Evolutionary conservation across 768 basidiomycete genomes (phyloP).

Genomic region (Strobilomyces echinocephalus): DNA sequence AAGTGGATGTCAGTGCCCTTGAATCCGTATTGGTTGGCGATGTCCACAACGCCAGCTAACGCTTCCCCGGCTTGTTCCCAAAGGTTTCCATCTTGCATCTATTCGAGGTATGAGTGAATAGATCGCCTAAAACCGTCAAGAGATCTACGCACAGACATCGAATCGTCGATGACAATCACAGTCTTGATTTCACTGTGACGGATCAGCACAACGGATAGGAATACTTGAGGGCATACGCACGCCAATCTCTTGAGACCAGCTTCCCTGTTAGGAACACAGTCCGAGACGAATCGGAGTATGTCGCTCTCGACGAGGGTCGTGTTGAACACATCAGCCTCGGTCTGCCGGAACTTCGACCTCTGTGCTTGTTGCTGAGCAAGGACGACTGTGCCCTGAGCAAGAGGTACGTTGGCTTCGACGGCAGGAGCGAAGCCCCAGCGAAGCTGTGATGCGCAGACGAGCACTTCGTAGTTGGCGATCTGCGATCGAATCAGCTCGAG

Average conservation of each 20-base stretch:
- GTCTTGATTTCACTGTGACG: slow-evolving; percentile 35
- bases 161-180: slow-evolving; percentile 39
- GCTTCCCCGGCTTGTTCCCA: slow-evolving; percentile 41
- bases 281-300: slow-evolving; percentile 25
- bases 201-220: slow-evolving; percentile 1
- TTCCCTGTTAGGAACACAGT: slow-evolving; percentile 18
- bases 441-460: too few relatives aligned
- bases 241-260: slow-evolving; percentile 19
- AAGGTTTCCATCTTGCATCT: slow-evolving; percentile 38
- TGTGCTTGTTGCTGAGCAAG: slow-evolving; percentile 23
- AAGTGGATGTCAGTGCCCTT: slow-evolving; percentile 42
- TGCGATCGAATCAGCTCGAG: slow-evolving; percentile 7
- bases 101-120: not conserved
- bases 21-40: slow-evolving; percentile 33
- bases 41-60: slow-evolving; percentile 37
- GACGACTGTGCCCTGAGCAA: slow-evolving; percentile 28
- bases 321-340: slow-evolving; percentile 20
- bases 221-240: slow-evolving; percentile 17
- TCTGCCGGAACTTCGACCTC: not conserved
- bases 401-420: slow-evolving; percentile 4
- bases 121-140: not conserved
- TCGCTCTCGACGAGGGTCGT: slow-evolving; percentile 25
- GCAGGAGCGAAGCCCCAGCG: slow-evolving; percentile 4
- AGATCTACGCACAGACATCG: slow-evolving; percentile 29
- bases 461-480: slow-evolving; percentile 32